Base-by-base conservation (phyloP, 352 stramenopile genomes). In the Phytophthora europaea region DNA sequence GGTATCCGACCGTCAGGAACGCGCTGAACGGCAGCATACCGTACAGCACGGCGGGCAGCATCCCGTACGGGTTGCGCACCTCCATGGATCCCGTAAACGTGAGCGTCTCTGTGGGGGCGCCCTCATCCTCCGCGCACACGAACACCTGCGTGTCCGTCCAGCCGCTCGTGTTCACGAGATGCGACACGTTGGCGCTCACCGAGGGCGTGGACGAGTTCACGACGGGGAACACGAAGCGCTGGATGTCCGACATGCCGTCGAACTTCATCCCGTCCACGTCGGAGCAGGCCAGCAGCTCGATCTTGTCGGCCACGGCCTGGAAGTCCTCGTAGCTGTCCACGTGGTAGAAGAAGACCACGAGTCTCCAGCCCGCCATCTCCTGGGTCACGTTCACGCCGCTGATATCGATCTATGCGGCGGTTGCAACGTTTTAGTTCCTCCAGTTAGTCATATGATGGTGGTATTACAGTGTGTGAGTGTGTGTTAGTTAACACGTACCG, bases 261-360 rank as follows among this genome's bases (percentile, higher is more conserved):
- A 92, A 83, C 53, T 75, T 73, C 58, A 91, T 70, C 13, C 63
- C 68, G 6, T 74, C 58, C 43, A 82, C 73, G 23, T 77, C 53
- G 2, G 79, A 85, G 65, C 89, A 96, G 28, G 89, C 89, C 45
- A 96, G 73, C 20, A 95, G 73, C 67, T 92, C 84, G 33, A 96
- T 85, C 55, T 94, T 91, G 67, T 87, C 79, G 15, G 87, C 79
- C 26, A 94, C 83, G 1, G 70, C 61, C 68, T 75, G 72, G 65
- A 96, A 91, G 31, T 81, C 68, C 38, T 90, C 75, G 70, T 91
- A 89, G 54, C 69, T 88, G 62, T 93, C 83, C 26, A 92, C 88
- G 72, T 96, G 89, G 78, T 95, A 96, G 53, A 93, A 85, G 65
- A 94, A 93, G 53, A 95, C 82, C 20, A 94, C 87, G 33, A 96